Conservation (phyloP, 2,329 filamentous ascomycete species). For the Talaromyces marneffei region DNA sequence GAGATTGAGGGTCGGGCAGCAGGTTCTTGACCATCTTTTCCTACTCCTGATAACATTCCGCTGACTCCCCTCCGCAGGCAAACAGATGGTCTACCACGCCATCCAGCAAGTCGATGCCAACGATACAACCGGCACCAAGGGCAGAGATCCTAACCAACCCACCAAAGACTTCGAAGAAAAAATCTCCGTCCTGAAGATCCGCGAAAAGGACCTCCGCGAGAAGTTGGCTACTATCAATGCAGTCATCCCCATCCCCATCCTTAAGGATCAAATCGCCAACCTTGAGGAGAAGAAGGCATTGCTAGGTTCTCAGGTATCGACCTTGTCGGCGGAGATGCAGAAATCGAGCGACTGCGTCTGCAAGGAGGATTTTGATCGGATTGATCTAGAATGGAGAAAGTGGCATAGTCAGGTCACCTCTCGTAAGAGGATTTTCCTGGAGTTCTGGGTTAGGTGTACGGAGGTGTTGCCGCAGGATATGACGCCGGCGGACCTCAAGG, state of each 20-base stretch:
- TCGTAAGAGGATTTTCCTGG: conserved; percentile 46
- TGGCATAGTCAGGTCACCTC: conserved; percentile 37
- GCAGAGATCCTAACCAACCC: conserved; percentile 47
- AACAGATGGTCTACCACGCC: conserved; percentile 58
- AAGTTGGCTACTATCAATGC: conserved; percentile 43
- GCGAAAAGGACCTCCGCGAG: conserved; percentile 46
- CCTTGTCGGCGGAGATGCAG: conserved; percentile 8
- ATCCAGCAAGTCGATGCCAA: conserved; percentile 47
- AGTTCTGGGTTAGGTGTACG: conserved; percentile 48
- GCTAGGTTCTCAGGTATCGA: conserved; percentile 33
- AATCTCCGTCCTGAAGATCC: conserved; percentile 40
- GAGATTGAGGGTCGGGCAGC: conserved; percentile 54
- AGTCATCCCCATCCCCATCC: conserved; percentile 47
- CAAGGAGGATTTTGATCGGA: conserved; percentile 42
- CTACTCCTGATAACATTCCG: neutral
- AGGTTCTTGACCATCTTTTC: conserved; percentile 32
- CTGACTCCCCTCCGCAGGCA: conserved; percentile 40
- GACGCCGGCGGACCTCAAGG: conserved; percentile 47
- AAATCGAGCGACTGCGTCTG: conserved; percentile 33
- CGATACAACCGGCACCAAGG: conserved; percentile 44
- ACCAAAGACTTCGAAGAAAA: conserved; percentile 38
- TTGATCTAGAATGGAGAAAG: conserved; percentile 43
- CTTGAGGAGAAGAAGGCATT: conserved; percentile 43
- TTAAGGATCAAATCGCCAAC: conserved; percentile 39
- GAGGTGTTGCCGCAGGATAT: conserved; percentile 45